Base-by-base conservation (phyloP, 2,329 filamentous ascomycete species). In the Truncatella angustata region DNA sequence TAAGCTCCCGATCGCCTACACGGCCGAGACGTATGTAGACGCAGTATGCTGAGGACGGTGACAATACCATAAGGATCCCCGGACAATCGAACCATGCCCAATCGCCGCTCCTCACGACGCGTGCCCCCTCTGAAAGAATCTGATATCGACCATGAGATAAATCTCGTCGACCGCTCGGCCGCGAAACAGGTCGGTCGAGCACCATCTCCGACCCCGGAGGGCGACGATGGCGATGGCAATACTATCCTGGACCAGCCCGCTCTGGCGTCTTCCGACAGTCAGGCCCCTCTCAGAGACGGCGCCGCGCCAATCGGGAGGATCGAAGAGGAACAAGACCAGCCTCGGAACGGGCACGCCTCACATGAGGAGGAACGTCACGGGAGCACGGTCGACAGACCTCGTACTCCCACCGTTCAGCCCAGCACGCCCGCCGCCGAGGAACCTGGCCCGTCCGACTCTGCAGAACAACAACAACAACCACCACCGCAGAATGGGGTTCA, bases 111-210 rank as follows among this genome's bases (percentile, higher is more conserved):
- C 58, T 82, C 78, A 57, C 82, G 82, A 62, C 81, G 83, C 62
- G 78, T 73, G 34, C 65, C 73, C 48, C 72, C 73, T 51, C 73
- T 84, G 52, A 77, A 79, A 66, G 81, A 85, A 57, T 73, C 71
- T 65, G 82, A 87, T 59, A 87, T 86, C 63, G 84, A 87, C 61
- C 87, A 90, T 68, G 84, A 86, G 66, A 91, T 92, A 63, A 71
- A 66, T 58, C 80, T 92, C 34, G 75, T 89, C 58, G 86, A 90
- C 66, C 72, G 76, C 51, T 74, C 62, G 56, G 64, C 55, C 30
- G 24, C 46, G 34, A 40, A 51, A 32, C 53, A 50, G 11, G 57
- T 55, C 9, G 14, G 56, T 42, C 46, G 49, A 32, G 64, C 45
- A n/a, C 12, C 23, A 4, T 42, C 47, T 12, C 37, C 47, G 36